Evolutionary conservation across 371 early-diverging fungal genomes (phyloP).

Genomic region (Umbelopsis sp.): DNA sequence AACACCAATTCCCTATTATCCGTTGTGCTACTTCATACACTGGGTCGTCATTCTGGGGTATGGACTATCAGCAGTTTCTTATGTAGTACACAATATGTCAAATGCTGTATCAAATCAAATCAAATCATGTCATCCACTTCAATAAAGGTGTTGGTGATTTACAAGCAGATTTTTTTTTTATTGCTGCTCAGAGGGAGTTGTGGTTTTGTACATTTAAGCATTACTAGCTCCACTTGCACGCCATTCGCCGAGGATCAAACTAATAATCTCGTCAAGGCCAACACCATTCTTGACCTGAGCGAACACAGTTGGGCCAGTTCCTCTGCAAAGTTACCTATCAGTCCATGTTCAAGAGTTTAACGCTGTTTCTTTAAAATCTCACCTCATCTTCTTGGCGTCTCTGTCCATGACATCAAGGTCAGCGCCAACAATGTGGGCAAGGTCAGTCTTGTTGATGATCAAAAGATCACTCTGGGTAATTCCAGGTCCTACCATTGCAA

Average conservation of each 20-base stretch:
- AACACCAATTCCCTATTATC: too few relatives aligned
- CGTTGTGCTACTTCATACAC: too few relatives aligned
- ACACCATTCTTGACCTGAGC: slow-evolving; percentile 90
- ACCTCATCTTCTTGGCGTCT: slow-evolving; percentile 90
- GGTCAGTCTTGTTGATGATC: slow-evolving; percentile 94
- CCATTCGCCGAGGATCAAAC: slow-evolving; percentile 80
- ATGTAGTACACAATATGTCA: background rate
- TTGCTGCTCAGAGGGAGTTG: background rate
- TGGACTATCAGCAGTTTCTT: background rate
- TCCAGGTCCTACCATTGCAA: slow-evolving; percentile 69
- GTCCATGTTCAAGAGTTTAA: too few relatives aligned
- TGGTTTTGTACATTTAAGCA: background rate
- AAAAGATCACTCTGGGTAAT: slow-evolving; percentile 93
- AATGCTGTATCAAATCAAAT: background rate
- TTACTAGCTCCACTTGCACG: slow-evolving; percentile 62
- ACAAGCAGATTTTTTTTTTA: background rate
- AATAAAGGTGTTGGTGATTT: too few relatives aligned
- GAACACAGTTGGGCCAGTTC: slow-evolving; percentile 79
- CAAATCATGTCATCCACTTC: too few relatives aligned
- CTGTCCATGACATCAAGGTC: slow-evolving; percentile 90
- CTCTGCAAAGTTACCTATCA: slow-evolving; percentile 32
- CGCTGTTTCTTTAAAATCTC: background rate
- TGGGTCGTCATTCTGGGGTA: too few relatives aligned
- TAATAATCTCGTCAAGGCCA: slow-evolving; percentile 81
- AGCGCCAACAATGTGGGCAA: slow-evolving; percentile 87